Evolutionary conservation across 2,329 filamentous ascomycete genomes (phyloP).

Genomic region (Fusarium sp.): DNA sequence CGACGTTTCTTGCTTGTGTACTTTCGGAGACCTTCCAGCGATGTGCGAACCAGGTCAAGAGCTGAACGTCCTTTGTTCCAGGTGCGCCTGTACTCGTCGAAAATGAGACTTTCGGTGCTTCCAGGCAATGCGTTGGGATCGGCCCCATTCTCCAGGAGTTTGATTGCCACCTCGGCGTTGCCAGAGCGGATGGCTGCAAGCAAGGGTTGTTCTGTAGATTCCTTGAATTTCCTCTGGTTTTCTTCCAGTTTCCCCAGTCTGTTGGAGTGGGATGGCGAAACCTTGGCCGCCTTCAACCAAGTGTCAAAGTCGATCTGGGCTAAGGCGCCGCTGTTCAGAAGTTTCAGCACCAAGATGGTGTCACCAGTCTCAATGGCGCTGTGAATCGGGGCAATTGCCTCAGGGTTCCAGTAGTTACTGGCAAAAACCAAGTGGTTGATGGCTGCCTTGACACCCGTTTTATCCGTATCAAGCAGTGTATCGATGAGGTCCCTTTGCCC

Average conservation of each 20-base stretch:
- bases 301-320: conserved; percentile 69
- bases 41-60: conserved; percentile 68
- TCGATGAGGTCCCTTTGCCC: conserved; percentile 61
- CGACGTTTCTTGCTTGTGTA: conserved; percentile 49
- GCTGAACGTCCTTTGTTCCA: conserved; percentile 58
- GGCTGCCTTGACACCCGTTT: conserved; percentile 68
- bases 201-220: conserved; percentile 70
- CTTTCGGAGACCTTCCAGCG: conserved; percentile 60
- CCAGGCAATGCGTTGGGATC: conserved; percentile 71
- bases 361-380: conserved; percentile 68
- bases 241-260: conserved; percentile 54
- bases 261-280: conserved; percentile 51
- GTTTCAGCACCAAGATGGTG: conserved; percentile 62
- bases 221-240: conserved; percentile 61
- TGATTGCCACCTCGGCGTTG: conserved; percentile 59
- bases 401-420: conserved; percentile 46
- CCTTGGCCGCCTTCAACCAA: conserved; percentile 69
- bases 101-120: conserved; percentile 49
- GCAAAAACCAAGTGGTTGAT: conserved; percentile 71
- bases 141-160: conserved; percentile 71
- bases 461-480: conserved; percentile 65
- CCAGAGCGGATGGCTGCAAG: conserved; percentile 64
- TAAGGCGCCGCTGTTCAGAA: conserved; percentile 72
- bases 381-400: conserved; percentile 63
- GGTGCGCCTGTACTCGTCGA: conserved; percentile 44